Conservation (phyloP, 2,329 filamentous ascomycete genomes). For the Ophiostoma sp. region DNA sequence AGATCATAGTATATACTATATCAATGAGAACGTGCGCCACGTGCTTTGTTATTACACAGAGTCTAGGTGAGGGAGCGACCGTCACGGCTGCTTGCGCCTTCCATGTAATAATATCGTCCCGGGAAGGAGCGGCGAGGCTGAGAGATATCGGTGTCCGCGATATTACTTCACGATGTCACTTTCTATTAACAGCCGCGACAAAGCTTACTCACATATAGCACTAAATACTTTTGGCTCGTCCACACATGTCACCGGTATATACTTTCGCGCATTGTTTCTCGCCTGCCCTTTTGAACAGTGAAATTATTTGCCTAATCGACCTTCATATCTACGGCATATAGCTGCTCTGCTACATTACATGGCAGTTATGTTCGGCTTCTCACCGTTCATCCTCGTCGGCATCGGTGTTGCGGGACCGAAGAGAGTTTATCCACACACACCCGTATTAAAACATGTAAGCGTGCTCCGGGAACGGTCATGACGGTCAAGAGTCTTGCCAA, state of each 20-base stretch:
- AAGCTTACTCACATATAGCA: neutral
- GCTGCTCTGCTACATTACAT: no score
- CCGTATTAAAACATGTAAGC: constrained; percentile 2
- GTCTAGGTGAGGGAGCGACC: no score
- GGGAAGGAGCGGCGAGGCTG: neutral
- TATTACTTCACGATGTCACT: no score
- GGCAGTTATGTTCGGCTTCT: neutral
- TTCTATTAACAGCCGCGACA: no score
- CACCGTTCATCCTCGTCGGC: neutral
- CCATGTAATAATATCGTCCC: neutral
- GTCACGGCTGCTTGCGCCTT: no score
- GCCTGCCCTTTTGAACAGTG: no score
- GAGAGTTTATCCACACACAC: neutral
- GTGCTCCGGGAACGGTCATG: neutral
- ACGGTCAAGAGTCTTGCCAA: neutral
- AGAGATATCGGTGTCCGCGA: neutral
- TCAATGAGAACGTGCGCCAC: neutral
- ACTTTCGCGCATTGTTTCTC: no score
- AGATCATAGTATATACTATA: no score
- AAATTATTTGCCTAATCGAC: no score
- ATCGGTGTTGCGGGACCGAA: constrained; percentile 9
- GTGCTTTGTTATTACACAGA: neutral
- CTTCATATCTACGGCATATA: no score
- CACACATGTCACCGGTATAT: neutral
- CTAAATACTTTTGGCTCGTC: neutral